Evolutionary conservation across 2,329 filamentous ascomycete genomes (phyloP).

Genomic region (Sporothrix pallida): DNA sequence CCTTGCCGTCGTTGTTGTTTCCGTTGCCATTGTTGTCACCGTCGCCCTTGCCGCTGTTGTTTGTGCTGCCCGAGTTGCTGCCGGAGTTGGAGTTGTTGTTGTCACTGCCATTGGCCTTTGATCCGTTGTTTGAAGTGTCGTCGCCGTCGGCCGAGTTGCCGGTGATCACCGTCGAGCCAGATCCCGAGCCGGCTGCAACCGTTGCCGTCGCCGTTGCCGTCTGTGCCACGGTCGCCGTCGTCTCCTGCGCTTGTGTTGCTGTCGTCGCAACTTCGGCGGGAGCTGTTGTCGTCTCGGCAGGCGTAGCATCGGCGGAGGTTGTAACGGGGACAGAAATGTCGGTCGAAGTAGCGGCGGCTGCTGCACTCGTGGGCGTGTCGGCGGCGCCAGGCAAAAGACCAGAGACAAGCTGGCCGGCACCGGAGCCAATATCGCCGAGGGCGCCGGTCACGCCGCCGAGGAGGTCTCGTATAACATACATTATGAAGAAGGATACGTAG

Average conservation of each 20-base stretch:
- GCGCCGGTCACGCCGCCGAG: constrained; percentile 23
- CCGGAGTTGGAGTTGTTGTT: neutral
- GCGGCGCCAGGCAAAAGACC: constrained; percentile 23
- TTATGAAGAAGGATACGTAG: neutral
- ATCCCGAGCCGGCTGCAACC: neutral
- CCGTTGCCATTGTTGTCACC: neutral
- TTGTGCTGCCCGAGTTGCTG: neutral
- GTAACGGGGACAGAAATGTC: neutral
- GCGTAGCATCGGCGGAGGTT: neutral
- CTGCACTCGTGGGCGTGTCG: neutral
- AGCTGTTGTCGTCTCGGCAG: neutral
- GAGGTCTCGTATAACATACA: constrained; percentile 27
- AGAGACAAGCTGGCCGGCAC: constrained; percentile 2
- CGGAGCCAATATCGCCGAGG: constrained; percentile 24
- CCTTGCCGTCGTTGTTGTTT: constrained; percentile 18
- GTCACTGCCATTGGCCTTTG: neutral
- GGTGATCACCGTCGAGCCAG: constrained; percentile 2
- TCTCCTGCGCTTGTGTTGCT: neutral
- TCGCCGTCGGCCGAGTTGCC: constrained; percentile 22
- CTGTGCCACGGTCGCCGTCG: neutral
- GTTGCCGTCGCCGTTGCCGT: constrained; percentile 14
- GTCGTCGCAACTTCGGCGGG: neutral
- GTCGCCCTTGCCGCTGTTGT: neutral
- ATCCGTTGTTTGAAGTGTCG: neutral
- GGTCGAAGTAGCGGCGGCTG: neutral